These are phyloP conservation scores for Lactarius sp. DNA, from an alignment of 768 basidiomycete genomes.

Conservation along the genomic window DNA sequence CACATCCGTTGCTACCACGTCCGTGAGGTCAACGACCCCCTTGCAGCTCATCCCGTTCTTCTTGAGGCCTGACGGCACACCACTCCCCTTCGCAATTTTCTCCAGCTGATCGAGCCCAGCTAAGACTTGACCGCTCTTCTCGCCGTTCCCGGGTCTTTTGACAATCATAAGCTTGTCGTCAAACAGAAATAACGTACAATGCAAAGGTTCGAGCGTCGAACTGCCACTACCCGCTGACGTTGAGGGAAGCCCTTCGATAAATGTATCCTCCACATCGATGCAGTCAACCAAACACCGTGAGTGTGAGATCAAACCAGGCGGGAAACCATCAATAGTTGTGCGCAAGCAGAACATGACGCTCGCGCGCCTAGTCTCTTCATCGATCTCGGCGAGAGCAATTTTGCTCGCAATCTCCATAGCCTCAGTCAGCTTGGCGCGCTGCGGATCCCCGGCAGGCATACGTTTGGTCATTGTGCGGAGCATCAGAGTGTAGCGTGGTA, in stretches of 20 bases:
- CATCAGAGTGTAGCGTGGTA: conserved; percentile 89
- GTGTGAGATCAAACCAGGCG: conserved; percentile 84
- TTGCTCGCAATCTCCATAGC: conserved; percentile 84
- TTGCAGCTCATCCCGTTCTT: conserved; percentile 80
- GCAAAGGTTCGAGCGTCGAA: conserved; percentile 45
- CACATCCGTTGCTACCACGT: conserved; percentile 77
- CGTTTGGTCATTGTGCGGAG: conserved; percentile 91
- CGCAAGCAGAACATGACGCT: conserved; percentile 83
- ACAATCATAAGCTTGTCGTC: conserved; percentile 90
- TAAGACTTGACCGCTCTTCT: conserved; percentile 65
- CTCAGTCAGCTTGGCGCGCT: conserved; percentile 72
- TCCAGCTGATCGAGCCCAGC: conserved; percentile 78
- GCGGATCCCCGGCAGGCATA: conserved; percentile 73
- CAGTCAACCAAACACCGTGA: conserved; percentile 85
- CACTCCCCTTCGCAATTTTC: conserved; percentile 56
- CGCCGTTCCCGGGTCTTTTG: conserved; percentile 75
- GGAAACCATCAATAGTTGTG: conserved; percentile 85
- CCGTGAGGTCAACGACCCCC: conserved; percentile 79
- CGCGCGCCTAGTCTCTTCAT: conserved; percentile 86
- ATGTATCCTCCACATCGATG: conserved; percentile 85
- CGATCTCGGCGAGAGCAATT: conserved; percentile 88
- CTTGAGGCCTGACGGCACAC: conserved; percentile 59
- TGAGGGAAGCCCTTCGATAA: conserved; percentile 50
- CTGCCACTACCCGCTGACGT: conserved; percentile 37
- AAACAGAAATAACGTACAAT: conserved; percentile 89